Percentiles rank a stretch among this genome's conserved stretches.
phyloP scores from a whole-genome alignment of 176 grass and related monocot genomes.

The Typha latifolia region DNA sequence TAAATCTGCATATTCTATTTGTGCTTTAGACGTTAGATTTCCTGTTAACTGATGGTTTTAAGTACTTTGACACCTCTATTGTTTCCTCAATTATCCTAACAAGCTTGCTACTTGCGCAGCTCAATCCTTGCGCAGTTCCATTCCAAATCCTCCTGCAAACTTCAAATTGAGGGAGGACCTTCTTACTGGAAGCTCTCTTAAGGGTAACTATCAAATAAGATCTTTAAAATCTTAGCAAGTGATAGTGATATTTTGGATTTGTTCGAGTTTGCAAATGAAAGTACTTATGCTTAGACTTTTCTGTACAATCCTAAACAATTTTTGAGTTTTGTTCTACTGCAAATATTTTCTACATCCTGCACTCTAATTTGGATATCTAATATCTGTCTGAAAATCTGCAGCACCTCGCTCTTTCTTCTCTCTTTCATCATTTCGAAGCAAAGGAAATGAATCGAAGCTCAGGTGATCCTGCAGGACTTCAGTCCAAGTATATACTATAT shows the following conservation, averaged over 20 bases:
- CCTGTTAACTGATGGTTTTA: neutral
- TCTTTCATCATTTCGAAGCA: constrained; percentile 75
- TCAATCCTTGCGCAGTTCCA: constrained; percentile 68
- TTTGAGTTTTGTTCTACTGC: neutral
- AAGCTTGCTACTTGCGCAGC: constrained; percentile 41
- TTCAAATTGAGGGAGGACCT: constrained; percentile 89
- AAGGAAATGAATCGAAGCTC: constrained; percentile 76
- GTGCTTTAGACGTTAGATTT: neutral
- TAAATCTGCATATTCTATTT: neutral
- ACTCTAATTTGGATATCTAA: neutral
- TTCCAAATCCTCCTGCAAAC: constrained; percentile 70
- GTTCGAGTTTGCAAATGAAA: neutral
- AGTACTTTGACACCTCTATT: too few relatives aligned
- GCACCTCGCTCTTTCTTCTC: constrained; percentile 93
- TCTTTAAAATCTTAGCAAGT: neutral
- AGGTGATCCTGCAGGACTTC: constrained; percentile 46
- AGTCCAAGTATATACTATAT: constrained; percentile 35
- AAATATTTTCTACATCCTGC: neutral
- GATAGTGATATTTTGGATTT: neutral
- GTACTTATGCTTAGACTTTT: too few relatives aligned
- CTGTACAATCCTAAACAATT: too few relatives aligned
- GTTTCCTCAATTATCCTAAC: too few relatives aligned
- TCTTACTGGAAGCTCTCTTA: constrained; percentile 73
- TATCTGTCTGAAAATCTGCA: constrained; percentile 33
- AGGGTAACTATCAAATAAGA: constrained; percentile 34